Evolutionary conservation across 495 filamentous ascomycete species (phyloP).

Genomic region (Penicillium verhagenii): DNA sequence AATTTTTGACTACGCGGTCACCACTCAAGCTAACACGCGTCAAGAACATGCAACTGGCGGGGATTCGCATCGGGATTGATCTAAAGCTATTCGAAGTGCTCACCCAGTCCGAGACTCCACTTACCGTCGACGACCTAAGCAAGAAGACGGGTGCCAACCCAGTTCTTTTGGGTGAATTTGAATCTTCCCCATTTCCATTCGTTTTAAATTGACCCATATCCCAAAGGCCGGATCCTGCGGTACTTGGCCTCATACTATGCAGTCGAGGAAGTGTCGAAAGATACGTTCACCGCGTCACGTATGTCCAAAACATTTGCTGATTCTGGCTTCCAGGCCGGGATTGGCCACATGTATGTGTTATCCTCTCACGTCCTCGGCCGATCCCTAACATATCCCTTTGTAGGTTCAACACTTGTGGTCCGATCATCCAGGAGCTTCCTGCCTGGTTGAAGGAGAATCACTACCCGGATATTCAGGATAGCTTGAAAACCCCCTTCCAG

Average conservation of each 20-base stretch:
- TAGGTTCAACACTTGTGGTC: constrained; percentile 24
- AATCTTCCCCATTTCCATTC: too few relatives aligned
- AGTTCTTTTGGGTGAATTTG: constrained; percentile 2
- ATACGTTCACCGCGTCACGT: constrained; percentile 29
- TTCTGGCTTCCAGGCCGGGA: constrained; percentile 9
- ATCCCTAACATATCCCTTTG: neutral
- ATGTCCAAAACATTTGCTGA: constrained; percentile 24
- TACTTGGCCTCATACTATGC: constrained; percentile 35
- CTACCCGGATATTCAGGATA: constrained; percentile 34
- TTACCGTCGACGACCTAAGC: constrained; percentile 23
- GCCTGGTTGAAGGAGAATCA: constrained; percentile 31
- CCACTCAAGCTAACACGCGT: neutral
- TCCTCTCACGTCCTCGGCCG: neutral
- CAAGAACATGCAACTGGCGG: constrained; percentile 17
- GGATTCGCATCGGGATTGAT: constrained; percentile 21
- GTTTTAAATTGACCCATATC: neutral
- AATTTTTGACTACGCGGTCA: neutral
- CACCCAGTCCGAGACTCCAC: constrained; percentile 17
- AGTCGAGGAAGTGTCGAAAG: constrained; percentile 29
- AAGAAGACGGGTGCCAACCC: constrained; percentile 16
- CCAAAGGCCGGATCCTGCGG: constrained; percentile 40
- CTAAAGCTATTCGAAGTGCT: constrained; percentile 33
- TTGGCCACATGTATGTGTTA: neutral
- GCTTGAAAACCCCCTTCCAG: constrained; percentile 27
- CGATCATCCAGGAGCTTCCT: constrained; percentile 22